A percentile compares a stretch with the other conserved stretches of the same genome.
Evolutionary conservation across 306 rosid genomes (phyloP).

Genomic region (Prunus mume): DNA sequence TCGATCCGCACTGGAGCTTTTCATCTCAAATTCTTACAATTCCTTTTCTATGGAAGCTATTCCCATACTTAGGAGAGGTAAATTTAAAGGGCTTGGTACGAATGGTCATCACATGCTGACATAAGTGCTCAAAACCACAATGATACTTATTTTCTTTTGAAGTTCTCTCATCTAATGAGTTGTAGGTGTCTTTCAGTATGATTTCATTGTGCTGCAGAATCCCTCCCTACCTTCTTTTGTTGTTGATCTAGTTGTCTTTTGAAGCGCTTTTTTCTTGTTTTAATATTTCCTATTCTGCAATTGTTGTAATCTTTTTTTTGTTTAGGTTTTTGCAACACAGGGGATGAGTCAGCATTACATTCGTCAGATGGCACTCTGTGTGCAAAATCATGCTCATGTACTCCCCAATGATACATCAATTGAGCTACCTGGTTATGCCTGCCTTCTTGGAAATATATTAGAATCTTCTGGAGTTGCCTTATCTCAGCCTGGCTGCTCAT

Average conservation of each 20-base stretch:
- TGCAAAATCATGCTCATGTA: slow-evolving; percentile 55
- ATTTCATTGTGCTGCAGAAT: not conserved
- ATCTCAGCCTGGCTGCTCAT: slow-evolving; percentile 76
- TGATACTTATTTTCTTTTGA: slow-evolving; percentile 1
- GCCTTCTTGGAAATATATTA: slow-evolving; percentile 90
- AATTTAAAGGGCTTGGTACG: not conserved
- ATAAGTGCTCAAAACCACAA: slow-evolving; percentile 1
- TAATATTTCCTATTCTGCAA: slow-evolving; percentile 11
- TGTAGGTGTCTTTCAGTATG: not conserved
- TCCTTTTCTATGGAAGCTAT: slow-evolving; percentile 80
- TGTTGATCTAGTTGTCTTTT: not conserved
- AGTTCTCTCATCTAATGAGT: not conserved
- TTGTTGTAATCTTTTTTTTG: slow-evolving; percentile 18
- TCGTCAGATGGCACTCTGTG: slow-evolving; percentile 72
- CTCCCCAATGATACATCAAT: slow-evolving; percentile 74
- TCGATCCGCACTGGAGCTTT: slow-evolving; percentile 70
- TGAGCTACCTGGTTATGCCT: slow-evolving; percentile 84
- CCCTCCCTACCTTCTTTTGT: not conserved
- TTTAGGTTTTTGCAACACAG: slow-evolving; percentile 57
- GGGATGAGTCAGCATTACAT: slow-evolving; percentile 66
- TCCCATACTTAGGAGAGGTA: slow-evolving; percentile 81
- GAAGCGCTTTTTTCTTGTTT: not conserved
- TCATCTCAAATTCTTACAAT: slow-evolving; percentile 83
- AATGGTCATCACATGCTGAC: not conserved
- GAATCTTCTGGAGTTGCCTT: slow-evolving; percentile 76